These are phyloP conservation scores for Hypsizygus ulmarius DNA, from an alignment of 1,284 basidiomycete species.

Conservation along the genomic window DNA sequence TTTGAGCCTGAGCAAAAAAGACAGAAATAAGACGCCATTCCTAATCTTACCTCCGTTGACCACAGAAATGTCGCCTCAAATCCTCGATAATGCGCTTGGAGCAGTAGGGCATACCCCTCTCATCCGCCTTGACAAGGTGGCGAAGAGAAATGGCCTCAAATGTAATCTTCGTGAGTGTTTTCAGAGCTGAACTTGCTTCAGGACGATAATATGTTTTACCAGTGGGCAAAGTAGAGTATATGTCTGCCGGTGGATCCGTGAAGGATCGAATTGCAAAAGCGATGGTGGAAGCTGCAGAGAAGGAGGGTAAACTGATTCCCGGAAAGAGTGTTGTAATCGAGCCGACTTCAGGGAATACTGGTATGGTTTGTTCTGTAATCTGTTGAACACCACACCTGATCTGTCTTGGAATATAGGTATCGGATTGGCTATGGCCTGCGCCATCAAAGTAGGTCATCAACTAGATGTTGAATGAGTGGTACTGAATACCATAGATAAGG, in stretches of 20 bases:
- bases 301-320: slow-evolving; percentile 80
- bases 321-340: slow-evolving; percentile 94
- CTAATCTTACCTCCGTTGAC: slow-evolving; percentile 4
- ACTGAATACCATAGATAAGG: slow-evolving; percentile 85
- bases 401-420: slow-evolving; percentile 56
- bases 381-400: not conserved
- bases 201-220: slow-evolving; percentile 7
- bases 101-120: slow-evolving; percentile 92
- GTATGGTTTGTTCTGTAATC: slow-evolving; percentile 53
- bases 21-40: slow-evolving; percentile 5
- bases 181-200: slow-evolving; percentile 1
- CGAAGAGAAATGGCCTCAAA: slow-evolving; percentile 70
- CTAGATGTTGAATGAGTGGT: slow-evolving; percentile 28
- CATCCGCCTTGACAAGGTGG: slow-evolving; percentile 82
- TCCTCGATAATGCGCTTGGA: slow-evolving; percentile 78
- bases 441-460: slow-evolving; percentile 70
- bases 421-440: slow-evolving; percentile 88
- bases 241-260: slow-evolving; percentile 90
- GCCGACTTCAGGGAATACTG: slow-evolving; percentile 94
- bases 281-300: slow-evolving; percentile 95
- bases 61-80: slow-evolving; percentile 33
- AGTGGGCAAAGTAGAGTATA: slow-evolving; percentile 92
- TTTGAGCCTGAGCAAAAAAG: slow-evolving; percentile 14
- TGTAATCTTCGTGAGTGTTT: slow-evolving; percentile 83
- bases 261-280: slow-evolving; percentile 96